phyloP scores from a whole-genome alignment of 2,329 filamentous ascomycete genomes.

The Diplodia corticola region DNA sequence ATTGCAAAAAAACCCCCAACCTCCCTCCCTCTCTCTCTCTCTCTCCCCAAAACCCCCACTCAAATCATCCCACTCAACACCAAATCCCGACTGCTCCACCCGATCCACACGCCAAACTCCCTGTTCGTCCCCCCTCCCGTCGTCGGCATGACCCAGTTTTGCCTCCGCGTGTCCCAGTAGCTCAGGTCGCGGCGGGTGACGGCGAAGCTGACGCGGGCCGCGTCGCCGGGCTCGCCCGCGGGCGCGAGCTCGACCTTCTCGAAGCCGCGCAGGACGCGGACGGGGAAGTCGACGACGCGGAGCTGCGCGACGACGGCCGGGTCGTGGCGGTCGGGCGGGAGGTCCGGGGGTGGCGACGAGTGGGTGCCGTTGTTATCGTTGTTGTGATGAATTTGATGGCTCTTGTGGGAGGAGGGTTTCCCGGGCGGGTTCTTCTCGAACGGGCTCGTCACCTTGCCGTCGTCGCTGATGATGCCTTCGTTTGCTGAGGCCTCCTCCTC shows the following conservation, averaged over 20 bases:
- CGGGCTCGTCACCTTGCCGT: neutral
- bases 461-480: constrained; percentile 6
- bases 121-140: neutral
- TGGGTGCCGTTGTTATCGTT: neutral
- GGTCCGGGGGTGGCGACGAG: neutral
- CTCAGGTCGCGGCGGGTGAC: constrained; percentile 45
- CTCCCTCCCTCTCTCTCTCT: neutral
- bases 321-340: neutral
- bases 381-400: too few species aligned
- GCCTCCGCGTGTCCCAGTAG: constrained; percentile 42
- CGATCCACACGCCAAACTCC: constrained; percentile 22
- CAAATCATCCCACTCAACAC: constrained; percentile 16
- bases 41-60: neutral
- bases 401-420: too few species aligned
- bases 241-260: constrained; percentile 44
- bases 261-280: constrained; percentile 44
- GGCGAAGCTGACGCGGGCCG: constrained; percentile 37
- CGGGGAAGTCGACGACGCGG: constrained; percentile 54
- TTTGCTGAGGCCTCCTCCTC: too few species aligned
- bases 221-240: constrained; percentile 21
- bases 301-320: neutral
- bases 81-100: constrained; percentile 21
- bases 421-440: neutral
- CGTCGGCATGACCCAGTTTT: constrained; percentile 41
- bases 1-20: neutral